A percentile compares a stretch with the other conserved stretches of the same genome.
phyloP scores from a whole-genome alignment of 768 basidiomycete species.

The Lentinula sp. region DNA sequence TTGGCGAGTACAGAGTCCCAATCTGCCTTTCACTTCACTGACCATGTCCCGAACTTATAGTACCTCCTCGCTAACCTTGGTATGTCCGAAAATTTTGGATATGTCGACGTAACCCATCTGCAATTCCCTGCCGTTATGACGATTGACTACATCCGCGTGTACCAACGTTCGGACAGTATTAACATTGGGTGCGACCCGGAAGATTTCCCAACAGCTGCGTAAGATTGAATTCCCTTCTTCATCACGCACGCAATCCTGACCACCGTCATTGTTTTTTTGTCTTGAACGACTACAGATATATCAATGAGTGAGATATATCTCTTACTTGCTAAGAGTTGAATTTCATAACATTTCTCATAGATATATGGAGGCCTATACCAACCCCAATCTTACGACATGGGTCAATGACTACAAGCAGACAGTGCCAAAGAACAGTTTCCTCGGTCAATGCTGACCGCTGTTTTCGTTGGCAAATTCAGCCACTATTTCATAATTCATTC shows the following conservation, averaged over 20 bases:
- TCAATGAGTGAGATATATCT: not conserved
- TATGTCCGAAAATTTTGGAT: conserved; percentile 63
- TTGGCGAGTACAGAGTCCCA: conserved; percentile 38
- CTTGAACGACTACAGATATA: not conserved
- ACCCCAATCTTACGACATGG: conserved; percentile 38
- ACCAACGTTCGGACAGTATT: conserved; percentile 42
- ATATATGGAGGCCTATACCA: conserved; percentile 33
- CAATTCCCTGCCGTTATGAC: conserved; percentile 56
- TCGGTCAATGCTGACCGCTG: conserved; percentile 9
- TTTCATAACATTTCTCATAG: conserved; percentile 13
- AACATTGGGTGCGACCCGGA: conserved; percentile 68
- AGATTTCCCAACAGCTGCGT: conserved; percentile 68
- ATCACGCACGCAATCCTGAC: not conserved
- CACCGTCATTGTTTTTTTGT: not conserved
- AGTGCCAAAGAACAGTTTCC: conserved; percentile 33
- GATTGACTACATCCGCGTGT: conserved; percentile 81
- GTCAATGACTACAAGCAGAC: conserved; percentile 24
- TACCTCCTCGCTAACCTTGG: conserved; percentile 71
- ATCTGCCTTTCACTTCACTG: conserved; percentile 12
- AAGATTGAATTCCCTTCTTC: conserved; percentile 13
- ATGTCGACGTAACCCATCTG: conserved; percentile 52
- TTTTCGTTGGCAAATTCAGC: not conserved
- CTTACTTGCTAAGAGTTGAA: no score
- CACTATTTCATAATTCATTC: not conserved
- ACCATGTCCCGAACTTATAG: conserved; percentile 20